A percentile compares a stretch with the other conserved stretches of the same genome.
Evolutionary conservation across 306 rosid genomes (phyloP).

Genomic region (Albizia julibrissin): DNA sequence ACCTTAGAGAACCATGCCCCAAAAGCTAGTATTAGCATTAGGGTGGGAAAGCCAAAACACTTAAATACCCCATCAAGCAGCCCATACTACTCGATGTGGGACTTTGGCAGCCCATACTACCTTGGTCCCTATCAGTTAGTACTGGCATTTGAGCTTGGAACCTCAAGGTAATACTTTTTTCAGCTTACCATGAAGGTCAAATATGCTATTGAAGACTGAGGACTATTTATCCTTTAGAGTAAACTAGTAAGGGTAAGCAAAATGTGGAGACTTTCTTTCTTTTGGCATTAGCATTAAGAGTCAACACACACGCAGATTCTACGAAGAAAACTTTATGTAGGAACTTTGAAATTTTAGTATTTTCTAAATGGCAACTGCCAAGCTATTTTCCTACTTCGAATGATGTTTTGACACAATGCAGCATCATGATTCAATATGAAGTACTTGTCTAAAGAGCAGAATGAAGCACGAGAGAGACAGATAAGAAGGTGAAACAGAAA

Average conservation of each 20-base stretch:
- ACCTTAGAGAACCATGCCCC: too few relatives aligned
- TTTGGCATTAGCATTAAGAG: background rate
- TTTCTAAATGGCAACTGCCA: background rate
- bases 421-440: background rate
- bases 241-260: background rate
- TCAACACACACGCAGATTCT: background rate
- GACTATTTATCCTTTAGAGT: background rate
- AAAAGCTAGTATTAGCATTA: too few relatives aligned
- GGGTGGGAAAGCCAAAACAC: too few relatives aligned
- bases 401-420: background rate
- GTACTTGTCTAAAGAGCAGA: conserved; percentile 1
- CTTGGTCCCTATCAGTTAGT: too few relatives aligned
- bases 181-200: background rate
- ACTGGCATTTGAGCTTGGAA: background rate
- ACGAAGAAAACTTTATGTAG: background rate
- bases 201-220: background rate
- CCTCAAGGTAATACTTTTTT: background rate
- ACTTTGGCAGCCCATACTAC: too few relatives aligned
- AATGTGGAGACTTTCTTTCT: background rate
- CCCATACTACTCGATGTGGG: too few relatives aligned
- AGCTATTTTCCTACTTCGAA: conserved; percentile 17
- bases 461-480: conserved; percentile 28
- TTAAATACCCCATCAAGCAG: too few relatives aligned
- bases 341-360: background rate
- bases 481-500: conserved; percentile 22